Conservation (phyloP, 805 yeast species). For the Limtongia smithiae region DNA sequence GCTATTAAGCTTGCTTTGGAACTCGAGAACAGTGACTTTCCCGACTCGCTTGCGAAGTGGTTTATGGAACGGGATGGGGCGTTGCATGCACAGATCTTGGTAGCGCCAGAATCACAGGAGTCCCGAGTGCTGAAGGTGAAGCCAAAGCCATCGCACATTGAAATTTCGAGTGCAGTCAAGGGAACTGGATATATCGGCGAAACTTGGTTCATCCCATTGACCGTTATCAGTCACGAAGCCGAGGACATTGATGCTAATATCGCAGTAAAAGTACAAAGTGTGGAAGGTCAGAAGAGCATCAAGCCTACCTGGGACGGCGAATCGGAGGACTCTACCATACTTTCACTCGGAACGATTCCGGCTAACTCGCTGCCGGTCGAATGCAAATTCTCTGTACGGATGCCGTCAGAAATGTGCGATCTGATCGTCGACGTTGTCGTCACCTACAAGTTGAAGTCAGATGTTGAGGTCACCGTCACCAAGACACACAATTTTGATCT, state of each 20-base stretch:
- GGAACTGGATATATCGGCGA: slow-evolving; percentile 26
- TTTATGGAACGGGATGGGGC: slow-evolving; percentile 7
- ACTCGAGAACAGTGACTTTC: not conserved
- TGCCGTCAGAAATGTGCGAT: slow-evolving; percentile 21
- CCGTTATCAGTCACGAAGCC: slow-evolving; percentile 17
- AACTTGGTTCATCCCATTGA: slow-evolving; percentile 8
- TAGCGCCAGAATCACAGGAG: not conserved
- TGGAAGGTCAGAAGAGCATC: slow-evolving; percentile 8
- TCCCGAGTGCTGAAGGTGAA: slow-evolving; percentile 16
- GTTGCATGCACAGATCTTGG: slow-evolving; percentile 9
- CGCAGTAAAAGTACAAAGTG: slow-evolving; percentile 7
- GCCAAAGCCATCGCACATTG: slow-evolving; percentile 27
- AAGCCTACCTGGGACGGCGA: not conserved
- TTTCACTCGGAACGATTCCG: slow-evolving; percentile 3
- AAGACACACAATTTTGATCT: slow-evolving; percentile 24
- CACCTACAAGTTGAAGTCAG: slow-evolving; percentile 21
- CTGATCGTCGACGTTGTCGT: slow-evolving; percentile 16
- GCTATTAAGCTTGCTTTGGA: slow-evolving; percentile 7
- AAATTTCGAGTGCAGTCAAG: slow-evolving; percentile 12
- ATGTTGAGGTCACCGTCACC: slow-evolving; percentile 19
- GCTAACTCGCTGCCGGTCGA: not conserved
- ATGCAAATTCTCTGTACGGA: not conserved
- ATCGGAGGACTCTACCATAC: not conserved
- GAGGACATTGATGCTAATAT: slow-evolving; percentile 14
- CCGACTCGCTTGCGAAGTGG: slow-evolving; percentile 15